These are phyloP conservation scores for Barnettozyma pratensis DNA, from an alignment of 805 yeast species.

Conservation along the genomic window DNA sequence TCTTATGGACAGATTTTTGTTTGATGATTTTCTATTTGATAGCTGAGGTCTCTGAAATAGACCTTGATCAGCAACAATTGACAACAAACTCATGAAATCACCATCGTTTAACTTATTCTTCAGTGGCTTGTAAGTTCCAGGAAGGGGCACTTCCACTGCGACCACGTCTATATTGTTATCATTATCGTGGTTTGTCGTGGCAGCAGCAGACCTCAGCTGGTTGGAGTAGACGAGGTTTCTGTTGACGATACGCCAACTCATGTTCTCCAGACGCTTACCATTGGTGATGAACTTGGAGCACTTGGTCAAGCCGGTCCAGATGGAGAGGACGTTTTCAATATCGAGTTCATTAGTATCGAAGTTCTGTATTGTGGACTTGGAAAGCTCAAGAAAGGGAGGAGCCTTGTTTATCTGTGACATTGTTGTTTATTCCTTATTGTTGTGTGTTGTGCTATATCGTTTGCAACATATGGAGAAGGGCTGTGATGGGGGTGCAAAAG, in stretches of 20 bases:
- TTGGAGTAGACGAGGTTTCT: slow-evolving; percentile 21
- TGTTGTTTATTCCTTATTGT: neutral
- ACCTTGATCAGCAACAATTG: slow-evolving; percentile 24
- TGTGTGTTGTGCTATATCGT: neutral
- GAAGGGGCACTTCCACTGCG: slow-evolving; percentile 3
- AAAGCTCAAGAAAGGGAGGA: slow-evolving; percentile 27
- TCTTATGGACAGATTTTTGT: slow-evolving; percentile 9
- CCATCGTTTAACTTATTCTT: slow-evolving; percentile 22
- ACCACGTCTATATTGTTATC: slow-evolving; percentile 1
- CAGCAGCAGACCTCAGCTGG: slow-evolving; percentile 7
- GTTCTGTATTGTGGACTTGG: slow-evolving; percentile 22
- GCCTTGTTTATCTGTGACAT: slow-evolving; percentile 22
- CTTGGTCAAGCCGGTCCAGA: slow-evolving; percentile 35
- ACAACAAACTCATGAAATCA: slow-evolving; percentile 23
- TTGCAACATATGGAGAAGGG: neutral
- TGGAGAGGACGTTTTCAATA: slow-evolving; percentile 34
- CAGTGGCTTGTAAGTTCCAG: slow-evolving; percentile 8
- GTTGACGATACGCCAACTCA: slow-evolving; percentile 29
- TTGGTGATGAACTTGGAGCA: slow-evolving; percentile 26
- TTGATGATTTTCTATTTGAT: slow-evolving; percentile 19
- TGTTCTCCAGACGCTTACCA: slow-evolving; percentile 27
- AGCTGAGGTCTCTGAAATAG: slow-evolving; percentile 17
- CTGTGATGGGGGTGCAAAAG: neutral
- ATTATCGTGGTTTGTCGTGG: neutral
- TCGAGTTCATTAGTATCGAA: slow-evolving; percentile 28